Evolutionary conservation across 2,329 filamentous ascomycete genomes (phyloP).

Genomic region (Aspergillus floridensis): DNA sequence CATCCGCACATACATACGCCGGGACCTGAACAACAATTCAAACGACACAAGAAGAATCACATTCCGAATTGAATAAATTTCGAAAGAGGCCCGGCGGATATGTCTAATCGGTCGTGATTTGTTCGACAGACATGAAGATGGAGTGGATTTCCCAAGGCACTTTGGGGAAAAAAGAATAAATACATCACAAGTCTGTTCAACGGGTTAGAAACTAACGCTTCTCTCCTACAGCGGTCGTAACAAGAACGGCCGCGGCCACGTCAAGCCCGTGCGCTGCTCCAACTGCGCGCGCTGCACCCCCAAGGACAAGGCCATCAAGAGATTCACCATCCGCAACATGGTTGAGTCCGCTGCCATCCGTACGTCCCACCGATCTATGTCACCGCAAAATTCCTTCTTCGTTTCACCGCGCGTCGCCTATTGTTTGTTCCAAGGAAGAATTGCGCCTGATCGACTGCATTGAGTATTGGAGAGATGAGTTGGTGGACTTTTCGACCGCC

Average conservation of each 20-base stretch:
- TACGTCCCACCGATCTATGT: conserved; percentile 57
- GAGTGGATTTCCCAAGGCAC: neutral
- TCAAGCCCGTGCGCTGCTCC: conserved; percentile 96
- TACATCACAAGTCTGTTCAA: neutral
- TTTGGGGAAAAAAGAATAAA: neutral
- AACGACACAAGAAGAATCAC: neutral
- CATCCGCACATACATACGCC: neutral
- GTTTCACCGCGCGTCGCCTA: conserved; percentile 14
- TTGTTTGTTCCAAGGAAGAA: conserved; percentile 10
- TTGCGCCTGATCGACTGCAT: neutral
- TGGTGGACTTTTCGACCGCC: neutral
- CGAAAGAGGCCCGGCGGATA: neutral
- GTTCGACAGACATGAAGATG: neutral
- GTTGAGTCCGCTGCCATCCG: conserved; percentile 99
- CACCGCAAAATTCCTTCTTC: conserved; percentile 5
- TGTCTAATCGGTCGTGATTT: neutral
- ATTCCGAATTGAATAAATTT: neutral
- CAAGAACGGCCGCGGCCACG: conserved; percentile 99
- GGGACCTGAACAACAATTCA: neutral
- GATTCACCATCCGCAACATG: conserved; percentile 99
- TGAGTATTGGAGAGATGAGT: neutral
- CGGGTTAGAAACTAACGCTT: conserved; percentile 17
- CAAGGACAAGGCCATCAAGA: conserved; percentile 99
- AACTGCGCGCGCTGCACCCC: conserved; percentile 88
- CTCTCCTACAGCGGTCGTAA: conserved; percentile 75